Conservation (phyloP, 2,329 filamentous ascomycete species). For the Pestalotiopsis sp. region DNA sequence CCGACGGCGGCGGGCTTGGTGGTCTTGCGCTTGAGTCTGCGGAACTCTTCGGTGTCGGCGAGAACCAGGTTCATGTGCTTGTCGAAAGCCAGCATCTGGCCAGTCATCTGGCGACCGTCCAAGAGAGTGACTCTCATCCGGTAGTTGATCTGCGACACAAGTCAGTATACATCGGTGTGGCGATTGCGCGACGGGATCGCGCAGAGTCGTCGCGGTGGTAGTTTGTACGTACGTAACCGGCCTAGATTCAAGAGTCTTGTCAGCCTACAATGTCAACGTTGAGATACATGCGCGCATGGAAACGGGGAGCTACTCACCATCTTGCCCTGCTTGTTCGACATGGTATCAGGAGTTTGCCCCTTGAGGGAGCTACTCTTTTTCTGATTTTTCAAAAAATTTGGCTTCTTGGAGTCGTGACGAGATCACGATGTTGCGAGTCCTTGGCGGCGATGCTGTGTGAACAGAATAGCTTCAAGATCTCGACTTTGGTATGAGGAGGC, state of each 20-base stretch:
- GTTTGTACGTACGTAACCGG: constrained; percentile 66
- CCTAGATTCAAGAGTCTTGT: constrained; percentile 58
- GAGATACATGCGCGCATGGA: constrained; percentile 42
- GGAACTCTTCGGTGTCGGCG: constrained; percentile 97
- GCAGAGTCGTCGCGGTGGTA: constrained; percentile 14
- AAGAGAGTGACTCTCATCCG: constrained; percentile 96
- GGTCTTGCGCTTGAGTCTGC: constrained; percentile 83
- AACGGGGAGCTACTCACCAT: constrained; percentile 73
- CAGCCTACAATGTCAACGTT: constrained; percentile 60
- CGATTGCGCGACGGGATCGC: neutral
- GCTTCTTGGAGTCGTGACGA: constrained; percentile 33
- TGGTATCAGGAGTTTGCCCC: constrained; percentile 49
- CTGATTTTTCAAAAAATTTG: constrained; percentile 46
- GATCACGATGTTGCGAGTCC: constrained; percentile 36
- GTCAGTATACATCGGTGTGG: constrained; percentile 22
- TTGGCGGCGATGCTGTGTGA: constrained; percentile 33
- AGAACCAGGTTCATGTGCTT: constrained; percentile 99
- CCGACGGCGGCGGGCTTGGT: constrained; percentile 67
- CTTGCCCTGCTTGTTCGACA: constrained; percentile 97
- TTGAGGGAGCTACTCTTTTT: constrained; percentile 35
- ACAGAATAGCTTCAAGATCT: constrained; percentile 41
- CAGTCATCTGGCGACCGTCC: constrained; percentile 94
- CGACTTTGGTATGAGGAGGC: constrained; percentile 37
- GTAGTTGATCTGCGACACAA: constrained; percentile 85
- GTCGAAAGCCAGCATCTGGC: constrained; percentile 98